Evolutionary conservation across 768 basidiomycete species (phyloP).

Genomic region (Amanita muscaria): DNA sequence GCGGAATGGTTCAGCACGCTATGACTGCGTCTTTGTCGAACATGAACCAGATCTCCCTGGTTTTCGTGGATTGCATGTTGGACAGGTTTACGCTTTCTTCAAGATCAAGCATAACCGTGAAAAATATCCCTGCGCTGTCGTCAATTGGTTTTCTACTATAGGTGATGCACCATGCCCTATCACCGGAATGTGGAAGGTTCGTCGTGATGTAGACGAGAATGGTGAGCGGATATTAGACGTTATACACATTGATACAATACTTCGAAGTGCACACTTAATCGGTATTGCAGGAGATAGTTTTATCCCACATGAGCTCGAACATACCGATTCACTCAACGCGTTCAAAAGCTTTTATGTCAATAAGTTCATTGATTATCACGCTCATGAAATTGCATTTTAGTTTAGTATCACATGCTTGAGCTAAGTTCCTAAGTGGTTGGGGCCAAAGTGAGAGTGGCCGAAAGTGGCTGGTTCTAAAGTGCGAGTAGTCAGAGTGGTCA

Average conservation of each 20-base stretch:
- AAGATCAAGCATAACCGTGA: conserved; percentile 15
- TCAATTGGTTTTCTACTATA: conserved; percentile 19
- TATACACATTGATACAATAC: background rate
- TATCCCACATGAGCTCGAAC: too few relatives aligned
- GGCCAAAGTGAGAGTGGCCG: too few relatives aligned
- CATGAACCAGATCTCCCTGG: conserved; percentile 15
- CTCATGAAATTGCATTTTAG: too few relatives aligned
- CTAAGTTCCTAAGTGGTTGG: too few relatives aligned
- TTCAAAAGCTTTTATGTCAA: too few relatives aligned
- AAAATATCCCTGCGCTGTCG: conserved; percentile 6
- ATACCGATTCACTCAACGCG: too few relatives aligned
- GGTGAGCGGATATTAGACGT: background rate
- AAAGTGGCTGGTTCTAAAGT: too few relatives aligned
- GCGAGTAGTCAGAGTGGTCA: too few relatives aligned
- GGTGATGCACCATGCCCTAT: conserved; percentile 13
- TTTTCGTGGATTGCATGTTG: conserved; percentile 17
- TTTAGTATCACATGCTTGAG: too few relatives aligned
- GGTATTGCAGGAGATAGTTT: too few relatives aligned
- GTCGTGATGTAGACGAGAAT: conserved; percentile 15
- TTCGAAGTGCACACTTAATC: too few relatives aligned
- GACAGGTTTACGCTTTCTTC: conserved; percentile 19
- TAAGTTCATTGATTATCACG: too few relatives aligned
- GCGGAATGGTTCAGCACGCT: conserved; percentile 14
- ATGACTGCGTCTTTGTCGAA: conserved; percentile 21
- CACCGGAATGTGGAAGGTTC: conserved; percentile 24